Base-by-base conservation (phyloP, 139 green algal genomes). In the Trebouxia sp. region DNA sequence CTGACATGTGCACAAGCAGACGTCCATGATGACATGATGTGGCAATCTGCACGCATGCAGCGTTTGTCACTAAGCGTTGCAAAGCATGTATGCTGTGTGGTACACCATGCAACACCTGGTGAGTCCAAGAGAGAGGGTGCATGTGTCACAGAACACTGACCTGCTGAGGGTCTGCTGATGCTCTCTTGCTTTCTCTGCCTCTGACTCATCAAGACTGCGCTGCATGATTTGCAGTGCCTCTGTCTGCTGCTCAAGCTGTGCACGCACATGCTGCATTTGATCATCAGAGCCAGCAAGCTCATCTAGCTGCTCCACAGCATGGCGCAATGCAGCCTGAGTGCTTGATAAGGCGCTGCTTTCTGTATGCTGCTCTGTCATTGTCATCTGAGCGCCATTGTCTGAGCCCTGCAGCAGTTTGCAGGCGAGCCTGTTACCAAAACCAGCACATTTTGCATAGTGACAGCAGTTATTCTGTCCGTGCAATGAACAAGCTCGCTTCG, bases 261-360 rank as follows among this genome's bases (percentile, higher is more conserved):
- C 35, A 72, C 37, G 62, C 12, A 72, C 32, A 28, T 72, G 8
- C 32, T 26, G 37, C 62, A 72, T 72, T 24, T 72, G 32, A 28
- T 45, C 17, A 41, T 45, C 20, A 30, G 62, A 72, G 28, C 20
- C 35, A 24, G 62, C 43, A 32, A 72, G 35, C 11, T 26, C 35
- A 1, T 72, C 62, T 35, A 72, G 62, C 62, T 72, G 62, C 32
- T 72, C 32, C 62, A 72, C 26, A 72, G 62, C 62, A 45, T 72
- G 62, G 14, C 11, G 42, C 35, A 72, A 22, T 28, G 62, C 62
- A 72, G 62, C 62, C 43, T 72, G 62, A 6, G 62, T 72, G 1
- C 43, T 17, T 43, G 62, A 72, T 1, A 72, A 35, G 2, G 42
- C 14, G 0, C 26, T 9, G 9, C 28, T 12, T 24, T 45, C 32